Percentiles rank a stretch among this genome's conserved stretches.
phyloP scores from a whole-genome alignment of 2,329 filamentous ascomycete species.

The Pseudogymnoascus sp. region DNA sequence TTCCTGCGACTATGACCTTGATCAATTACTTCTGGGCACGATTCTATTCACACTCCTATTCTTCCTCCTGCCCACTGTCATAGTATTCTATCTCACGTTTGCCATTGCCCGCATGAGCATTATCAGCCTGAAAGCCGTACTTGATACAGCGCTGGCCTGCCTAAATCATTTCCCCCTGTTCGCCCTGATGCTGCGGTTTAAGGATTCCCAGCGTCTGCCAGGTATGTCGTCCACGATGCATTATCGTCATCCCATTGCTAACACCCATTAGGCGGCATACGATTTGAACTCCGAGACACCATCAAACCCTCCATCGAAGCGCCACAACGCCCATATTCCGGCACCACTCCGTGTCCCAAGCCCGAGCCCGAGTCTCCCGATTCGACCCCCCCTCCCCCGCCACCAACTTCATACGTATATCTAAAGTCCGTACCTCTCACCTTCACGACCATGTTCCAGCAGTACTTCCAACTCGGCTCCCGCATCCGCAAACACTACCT shows the following conservation, averaged over 20 bases:
- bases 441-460: conserved; percentile 89
- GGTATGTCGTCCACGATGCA: conserved; percentile 40
- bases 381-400: conserved; percentile 14
- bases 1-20: conserved; percentile 96
- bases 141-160: conserved; percentile 88
- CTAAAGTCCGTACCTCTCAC: conserved; percentile 87
- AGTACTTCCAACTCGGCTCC: conserved; percentile 90
- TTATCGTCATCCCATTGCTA: background rate
- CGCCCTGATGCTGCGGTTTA: conserved; percentile 89
- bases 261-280: conserved; percentile 57
- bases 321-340: background rate
- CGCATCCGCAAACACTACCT: conserved; percentile 94
- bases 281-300: conserved; percentile 80
- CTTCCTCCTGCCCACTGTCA: conserved; percentile 87
- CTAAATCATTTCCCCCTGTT: conserved; percentile 97
- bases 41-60: conserved; percentile 94
- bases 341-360: background rate
- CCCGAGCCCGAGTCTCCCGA: background rate
- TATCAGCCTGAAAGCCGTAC: conserved; percentile 80
- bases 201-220: conserved; percentile 82
- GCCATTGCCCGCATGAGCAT: conserved; percentile 90
- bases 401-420: conserved; percentile 71
- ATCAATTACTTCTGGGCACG: conserved; percentile 90
- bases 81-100: conserved; percentile 96
- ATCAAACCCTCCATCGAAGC: conserved; percentile 32